Evolutionary conservation across 2,329 filamentous ascomycete species (phyloP), one percentile per base, ranked within the genome.

Genomic region (Fusarium gaditjirri): DNA sequence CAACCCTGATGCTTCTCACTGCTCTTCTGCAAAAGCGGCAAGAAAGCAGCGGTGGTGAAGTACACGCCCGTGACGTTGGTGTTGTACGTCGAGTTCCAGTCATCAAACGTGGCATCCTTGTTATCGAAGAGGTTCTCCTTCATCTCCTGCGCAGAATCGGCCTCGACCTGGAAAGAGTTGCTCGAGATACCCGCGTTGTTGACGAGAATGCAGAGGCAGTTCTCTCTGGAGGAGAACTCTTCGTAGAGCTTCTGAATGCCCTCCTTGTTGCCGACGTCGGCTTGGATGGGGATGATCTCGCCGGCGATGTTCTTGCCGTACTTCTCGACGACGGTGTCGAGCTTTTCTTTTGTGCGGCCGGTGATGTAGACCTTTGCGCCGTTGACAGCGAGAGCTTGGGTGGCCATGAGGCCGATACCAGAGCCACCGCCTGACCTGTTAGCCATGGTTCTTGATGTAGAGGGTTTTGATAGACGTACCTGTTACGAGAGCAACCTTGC

Each of bases 21-120:
- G 75, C 74, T 83, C 27, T 85, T 85, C 77, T 91, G 86, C 55
- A 93, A 84, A 8, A 92, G 83, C 1, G 90, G 89, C 3, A 90
- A 86, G 47, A 92, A 86, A 1, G 89, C 86, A 54, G 90, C 86
- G 0, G 90, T 90, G 54, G 88, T 85, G 72, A 91, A 92, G 83
- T 89, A 92, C 61, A 90, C 85, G 66, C 87, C 88, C 36, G 93
- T 89, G 16, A 95, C 93, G 72, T 97, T 94, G 25, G 92, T 93
- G 65, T 89, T 88, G 84, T 92, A 95, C 0, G 89, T 89, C 43
- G 87, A 81, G n/a, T 86, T 86, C 94, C 93, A 96, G 75, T 92
- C 89, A 38, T 93, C 89, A 62, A 93, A 85, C 0, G 83, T 88
- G 6, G 82, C 78, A 3, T 80, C 76, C 61, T 91, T 86, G 44